Conservation (phyloP, 805 yeast species). For the Candida chilensis region DNA sequence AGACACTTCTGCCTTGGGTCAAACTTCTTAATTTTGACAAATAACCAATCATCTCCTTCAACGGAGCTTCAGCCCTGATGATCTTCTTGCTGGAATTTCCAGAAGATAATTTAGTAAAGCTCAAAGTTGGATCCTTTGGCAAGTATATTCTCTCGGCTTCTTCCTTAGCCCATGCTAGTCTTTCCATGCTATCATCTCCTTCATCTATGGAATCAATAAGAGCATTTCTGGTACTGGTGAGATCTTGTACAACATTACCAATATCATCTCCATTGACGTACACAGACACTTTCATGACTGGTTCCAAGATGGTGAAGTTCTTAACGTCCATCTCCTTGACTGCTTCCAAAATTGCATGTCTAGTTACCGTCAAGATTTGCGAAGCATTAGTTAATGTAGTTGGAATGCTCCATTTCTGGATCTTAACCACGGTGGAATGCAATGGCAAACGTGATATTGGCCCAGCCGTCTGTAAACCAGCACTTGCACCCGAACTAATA, state of each 20-base stretch:
- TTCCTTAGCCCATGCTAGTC: conserved; percentile 35
- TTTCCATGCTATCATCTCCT: conserved; percentile 29
- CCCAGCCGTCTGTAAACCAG: conserved; percentile 64
- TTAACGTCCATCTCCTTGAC: conserved; percentile 14
- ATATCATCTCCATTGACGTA: conserved; percentile 61
- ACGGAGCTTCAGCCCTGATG: conserved; percentile 75
- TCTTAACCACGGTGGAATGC: conserved; percentile 48
- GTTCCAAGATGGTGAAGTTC: conserved; percentile 63
- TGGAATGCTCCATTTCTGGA: conserved; percentile 46
- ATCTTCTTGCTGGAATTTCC: conserved; percentile 29
- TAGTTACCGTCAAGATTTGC: conserved; percentile 33
- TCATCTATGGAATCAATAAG: conserved; percentile 66
- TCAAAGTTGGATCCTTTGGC: conserved; percentile 70
- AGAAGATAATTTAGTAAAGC: conserved; percentile 12
- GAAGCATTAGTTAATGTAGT: conserved; percentile 29
- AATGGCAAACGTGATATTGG: conserved; percentile 46
- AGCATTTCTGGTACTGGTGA: conserved; percentile 73
- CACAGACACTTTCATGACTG: conserved; percentile 72
- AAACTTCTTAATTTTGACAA: conserved; percentile 66
- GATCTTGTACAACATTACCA: conserved; percentile 80
- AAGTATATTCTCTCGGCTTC: conserved; percentile 57
- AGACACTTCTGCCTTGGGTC: conserved; percentile 85
- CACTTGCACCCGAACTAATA: conserved; percentile 47
- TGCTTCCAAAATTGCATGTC: conserved; percentile 32
- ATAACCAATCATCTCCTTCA: conserved; percentile 88